Evolutionary conservation across 192 early-diverging fungal species (phyloP), one percentile per base, ranked within the genome.

Genomic region (Haplosporangium gracile): DNA sequence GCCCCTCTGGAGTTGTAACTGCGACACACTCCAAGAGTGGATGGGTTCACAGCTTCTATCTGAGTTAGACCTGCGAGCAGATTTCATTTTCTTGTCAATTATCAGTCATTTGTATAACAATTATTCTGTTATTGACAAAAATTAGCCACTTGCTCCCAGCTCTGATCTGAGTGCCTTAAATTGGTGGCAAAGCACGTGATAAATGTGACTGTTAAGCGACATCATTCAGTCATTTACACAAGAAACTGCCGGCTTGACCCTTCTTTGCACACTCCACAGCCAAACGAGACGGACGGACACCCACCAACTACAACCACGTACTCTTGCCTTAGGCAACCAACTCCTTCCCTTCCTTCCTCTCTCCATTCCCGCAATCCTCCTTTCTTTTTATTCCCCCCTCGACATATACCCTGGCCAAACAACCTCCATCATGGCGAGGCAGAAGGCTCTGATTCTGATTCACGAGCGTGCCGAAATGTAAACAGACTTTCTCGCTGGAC

Each of bases 381-480:
- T 29, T 65, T 32, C 26, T 26, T 60, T 60, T 60, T 10, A 51
- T 65, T 32, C 11, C 2, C 4, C 26, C 24, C 11, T 26, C 26
- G 7, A 10, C 24, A 57, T 8, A 65, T 65, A 65, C 10, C 29
- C 60, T 65, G 60, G 60, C 29, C 5, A 60, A 24, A 60, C 57
- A 29, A 65, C 60, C 3, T 15, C 11, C n/a, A 65, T 65, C 60
- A 65, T 65, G 60, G 60, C 60, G 60, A 65, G 60, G 60, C 60
- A 29, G 13, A 65, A 65, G 60, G 60, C 60, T 65, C 60, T 65
- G 60, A 65, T 65, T 29, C 60, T 65, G 26, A 24, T 65, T 65
- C 29, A 65, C 6, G 60, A 65, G 60, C 60, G 60, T 29, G 60
- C 60, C 29, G 60, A 65, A 65, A 65, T 65, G 60, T 65, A 65